Evolutionary conservation across 148 eudicot genomes (phyloP), one percentile per base, ranked within the genome.

Genomic region (Salicornia ramosissima): DNA sequence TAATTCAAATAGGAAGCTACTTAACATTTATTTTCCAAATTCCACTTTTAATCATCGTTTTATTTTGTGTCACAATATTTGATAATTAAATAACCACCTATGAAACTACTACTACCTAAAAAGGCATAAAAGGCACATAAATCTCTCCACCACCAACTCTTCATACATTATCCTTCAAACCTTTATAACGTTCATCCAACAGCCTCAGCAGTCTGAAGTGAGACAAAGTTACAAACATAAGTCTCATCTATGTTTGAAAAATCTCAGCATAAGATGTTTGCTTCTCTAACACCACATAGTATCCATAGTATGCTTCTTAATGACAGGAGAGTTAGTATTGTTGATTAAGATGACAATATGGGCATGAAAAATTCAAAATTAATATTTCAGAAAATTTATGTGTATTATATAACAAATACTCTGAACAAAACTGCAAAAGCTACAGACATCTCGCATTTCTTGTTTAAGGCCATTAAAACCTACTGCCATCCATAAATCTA

Each of bases 141-240:
- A 94, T 96, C 85, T 94, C 98, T 69, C 97, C 98, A 54, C 98
- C 98, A 63, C 96, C 98, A 78, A 94, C 86, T 88, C 96, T 84
- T 80, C 90, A 75, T 61, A 88, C 92, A 82, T 83, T 92, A 2
- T 92, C 97, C 83, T 92, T 92, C 80, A 94, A 83, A 84, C 98
- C 98, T 81, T 74, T 87, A 49, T 90, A 94, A 33, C 98, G 87
- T 69, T 88, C 83, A 87, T 94, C 98, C 69, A 94, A 70, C 66
- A 94, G 96, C 80, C 97, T 85, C 75, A 87, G 79, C 79, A 94
- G 75, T 76, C 98, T 94, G 89, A 64, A 79, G 71, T 59, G 36
- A 67, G 59, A 67, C 43, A 49, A 40, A 54, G 47, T 33, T 33
- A 46, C 43, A 55, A 77, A 71, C 21, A 42, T 67, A 16, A 76